Evolutionary conservation across 2,329 filamentous ascomycete species (phyloP).

Genomic region (Diaporthe destruens): DNA sequence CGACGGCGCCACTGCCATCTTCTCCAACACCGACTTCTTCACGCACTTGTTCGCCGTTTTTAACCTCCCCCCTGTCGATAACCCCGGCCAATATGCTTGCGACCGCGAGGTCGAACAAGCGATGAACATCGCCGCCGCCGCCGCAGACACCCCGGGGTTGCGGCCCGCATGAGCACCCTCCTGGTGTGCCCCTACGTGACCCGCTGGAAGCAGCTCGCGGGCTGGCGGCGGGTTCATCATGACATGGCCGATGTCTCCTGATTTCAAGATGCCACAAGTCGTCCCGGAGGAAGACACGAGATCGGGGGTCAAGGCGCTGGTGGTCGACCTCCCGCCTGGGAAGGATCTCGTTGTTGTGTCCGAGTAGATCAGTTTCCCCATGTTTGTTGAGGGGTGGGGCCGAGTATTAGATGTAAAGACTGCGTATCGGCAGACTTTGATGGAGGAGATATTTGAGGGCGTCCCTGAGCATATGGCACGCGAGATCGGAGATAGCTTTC

Average conservation of each 20-base stretch:
- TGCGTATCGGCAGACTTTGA: not conserved
- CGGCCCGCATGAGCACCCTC: conserved; percentile 37
- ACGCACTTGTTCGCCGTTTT: not conserved
- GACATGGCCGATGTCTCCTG: conserved; percentile 3
- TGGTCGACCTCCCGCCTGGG: conserved; percentile 8
- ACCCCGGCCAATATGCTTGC: conserved; percentile 33
- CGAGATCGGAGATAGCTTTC: conserved; percentile 11
- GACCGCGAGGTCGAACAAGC: conserved; percentile 38
- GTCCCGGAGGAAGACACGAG: conserved; percentile 20
- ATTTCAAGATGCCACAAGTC: conserved; percentile 7
- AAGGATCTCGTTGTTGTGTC: conserved; percentile 23
- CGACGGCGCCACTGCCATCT: conserved; percentile 37
- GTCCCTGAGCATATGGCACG: not conserved
- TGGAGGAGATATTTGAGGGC: conserved; percentile 13
- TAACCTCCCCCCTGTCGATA: not conserved
- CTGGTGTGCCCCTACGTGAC: conserved; percentile 40
- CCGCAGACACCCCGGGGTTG: conserved; percentile 34
- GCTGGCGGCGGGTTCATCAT: conserved; percentile 34
- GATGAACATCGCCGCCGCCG: conserved; percentile 48
- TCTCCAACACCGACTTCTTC: conserved; percentile 44
- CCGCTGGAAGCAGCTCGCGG: conserved; percentile 38
- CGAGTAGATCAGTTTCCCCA: conserved; percentile 9
- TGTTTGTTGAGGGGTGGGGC: conserved; percentile 1
- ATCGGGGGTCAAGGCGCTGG: conserved; percentile 15
- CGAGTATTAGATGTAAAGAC: conserved; percentile 5